These are phyloP conservation scores for Albophoma yamanashiensis DNA, from an alignment of 2,329 filamentous ascomycete genomes.

Conservation along the genomic window DNA sequence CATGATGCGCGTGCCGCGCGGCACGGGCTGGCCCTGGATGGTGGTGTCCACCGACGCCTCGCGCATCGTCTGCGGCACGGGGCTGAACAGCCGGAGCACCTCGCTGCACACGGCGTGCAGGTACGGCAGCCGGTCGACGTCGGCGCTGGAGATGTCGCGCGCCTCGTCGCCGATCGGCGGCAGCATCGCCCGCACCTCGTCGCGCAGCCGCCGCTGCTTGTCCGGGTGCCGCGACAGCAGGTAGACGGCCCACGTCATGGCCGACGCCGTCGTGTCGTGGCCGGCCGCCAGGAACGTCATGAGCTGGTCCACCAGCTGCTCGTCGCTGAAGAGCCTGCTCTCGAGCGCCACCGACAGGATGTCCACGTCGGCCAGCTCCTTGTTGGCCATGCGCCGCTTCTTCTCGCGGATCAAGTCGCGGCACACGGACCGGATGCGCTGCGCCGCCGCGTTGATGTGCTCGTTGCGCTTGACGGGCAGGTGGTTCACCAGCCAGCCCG, in stretches of 20 bases:
- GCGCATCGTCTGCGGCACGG: slow-evolving; percentile 62
- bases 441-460: slow-evolving; percentile 45
- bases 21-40: slow-evolving; percentile 54
- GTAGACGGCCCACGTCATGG: slow-evolving; percentile 68
- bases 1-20: slow-evolving; percentile 59
- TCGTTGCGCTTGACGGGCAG: slow-evolving; percentile 64
- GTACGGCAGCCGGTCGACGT: slow-evolving; percentile 67
- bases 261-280: slow-evolving; percentile 68
- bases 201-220: slow-evolving; percentile 55
- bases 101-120: slow-evolving; percentile 73
- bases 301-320: slow-evolving; percentile 75
- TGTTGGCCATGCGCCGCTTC: slow-evolving; percentile 39
- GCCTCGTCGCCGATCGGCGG: slow-evolving; percentile 32
- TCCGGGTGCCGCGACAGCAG: slow-evolving; percentile 55
- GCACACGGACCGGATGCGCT: slow-evolving; percentile 54
- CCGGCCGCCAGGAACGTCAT: slow-evolving; percentile 84
- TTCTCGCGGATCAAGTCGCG: slow-evolving; percentile 61
- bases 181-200: slow-evolving; percentile 53
- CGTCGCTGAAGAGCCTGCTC: slow-evolving; percentile 65
- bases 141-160: slow-evolving; percentile 25
- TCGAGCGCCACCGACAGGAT: slow-evolving; percentile 73
- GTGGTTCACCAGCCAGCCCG: slow-evolving; percentile 45
- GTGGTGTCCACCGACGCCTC: slow-evolving; percentile 53
- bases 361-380: slow-evolving; percentile 48
- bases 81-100: slow-evolving; percentile 60